These are phyloP conservation scores for Gossypium anomalum DNA, from an alignment of 345 rosid species.

Conservation along the genomic window DNA sequence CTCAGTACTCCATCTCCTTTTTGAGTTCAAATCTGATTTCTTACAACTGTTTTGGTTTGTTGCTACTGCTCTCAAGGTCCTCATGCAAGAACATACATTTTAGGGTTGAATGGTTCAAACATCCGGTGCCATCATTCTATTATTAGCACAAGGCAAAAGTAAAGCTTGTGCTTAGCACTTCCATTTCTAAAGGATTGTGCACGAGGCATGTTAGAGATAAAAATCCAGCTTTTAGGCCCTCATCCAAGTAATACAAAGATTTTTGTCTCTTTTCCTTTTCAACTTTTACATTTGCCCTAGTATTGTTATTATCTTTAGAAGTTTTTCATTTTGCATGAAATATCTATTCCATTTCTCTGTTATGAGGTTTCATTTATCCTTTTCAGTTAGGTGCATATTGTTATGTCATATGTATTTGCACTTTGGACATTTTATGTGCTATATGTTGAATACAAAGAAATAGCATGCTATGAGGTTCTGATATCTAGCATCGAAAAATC, in stretches of 20 bases:
- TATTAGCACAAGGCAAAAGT: not conserved
- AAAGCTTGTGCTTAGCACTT: conserved; percentile 3
- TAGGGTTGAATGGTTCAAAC: conserved; percentile 5
- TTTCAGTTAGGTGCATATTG: conserved; percentile 75
- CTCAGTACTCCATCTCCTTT: not conserved
- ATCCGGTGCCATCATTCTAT: not conserved
- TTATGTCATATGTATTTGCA: conserved; percentile 68
- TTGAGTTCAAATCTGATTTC: not conserved
- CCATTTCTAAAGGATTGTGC: not conserved
- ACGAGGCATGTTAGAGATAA: not conserved
- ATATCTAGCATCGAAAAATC: conserved; percentile 68
- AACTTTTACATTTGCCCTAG: not conserved
- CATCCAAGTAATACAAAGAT: not conserved
- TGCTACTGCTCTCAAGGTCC: not conserved
- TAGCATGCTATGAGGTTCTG: conserved; percentile 68
- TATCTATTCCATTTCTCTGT: not conserved
- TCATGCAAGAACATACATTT: not conserved
- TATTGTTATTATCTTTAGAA: not conserved
- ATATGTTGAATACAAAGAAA: conserved; percentile 61
- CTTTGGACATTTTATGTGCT: conserved; percentile 71
- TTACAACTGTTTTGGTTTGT: not conserved
- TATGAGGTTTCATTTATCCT: conserved; percentile 9
- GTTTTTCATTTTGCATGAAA: not conserved
- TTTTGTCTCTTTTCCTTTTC: not conserved
- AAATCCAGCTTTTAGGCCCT: not conserved